A percentile compares a stretch with the other conserved stretches of the same genome.
These are phyloP conservation scores for Styphnolobium japonicum DNA, from an alignment of 306 rosid genomes.

Conservation along the genomic window DNA sequence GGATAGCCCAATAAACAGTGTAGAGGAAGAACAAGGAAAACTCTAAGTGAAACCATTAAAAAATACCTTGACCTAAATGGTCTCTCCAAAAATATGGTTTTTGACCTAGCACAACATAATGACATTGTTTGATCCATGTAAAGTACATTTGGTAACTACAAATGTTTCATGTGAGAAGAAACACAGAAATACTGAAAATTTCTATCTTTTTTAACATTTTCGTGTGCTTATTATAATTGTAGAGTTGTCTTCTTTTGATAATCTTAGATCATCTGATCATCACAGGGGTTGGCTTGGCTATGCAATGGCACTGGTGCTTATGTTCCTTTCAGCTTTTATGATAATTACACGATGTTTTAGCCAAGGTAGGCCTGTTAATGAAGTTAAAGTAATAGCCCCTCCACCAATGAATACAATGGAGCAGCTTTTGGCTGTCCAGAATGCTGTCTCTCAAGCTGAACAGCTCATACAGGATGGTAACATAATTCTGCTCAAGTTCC, in stretches of 20 bases:
- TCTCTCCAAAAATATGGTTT: no score
- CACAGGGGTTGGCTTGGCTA: constrained; percentile 89
- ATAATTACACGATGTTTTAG: constrained; percentile 49
- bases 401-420: constrained; percentile 89
- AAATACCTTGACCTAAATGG: no score
- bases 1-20: no score
- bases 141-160: neutral
- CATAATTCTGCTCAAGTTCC: constrained; percentile 76
- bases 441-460: constrained; percentile 75
- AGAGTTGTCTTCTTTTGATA: constrained; percentile 6
- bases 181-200: neutral
- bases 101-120: no score
- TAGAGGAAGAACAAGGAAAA: no score
- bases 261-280: constrained; percentile 18
- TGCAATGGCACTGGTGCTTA: constrained; percentile 46
- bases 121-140: no score
- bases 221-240: neutral
- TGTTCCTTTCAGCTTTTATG: constrained; percentile 65
- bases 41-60: no score
- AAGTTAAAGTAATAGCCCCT: constrained; percentile 74
- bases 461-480: constrained; percentile 74
- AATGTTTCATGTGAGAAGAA: neutral
- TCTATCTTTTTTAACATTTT: neutral
- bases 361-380: constrained; percentile 54
- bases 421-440: constrained; percentile 93